These are phyloP conservation scores for Cryptococcus sp. DNA, from an alignment of 1,284 basidiomycete genomes.

Conservation along the genomic window DNA sequence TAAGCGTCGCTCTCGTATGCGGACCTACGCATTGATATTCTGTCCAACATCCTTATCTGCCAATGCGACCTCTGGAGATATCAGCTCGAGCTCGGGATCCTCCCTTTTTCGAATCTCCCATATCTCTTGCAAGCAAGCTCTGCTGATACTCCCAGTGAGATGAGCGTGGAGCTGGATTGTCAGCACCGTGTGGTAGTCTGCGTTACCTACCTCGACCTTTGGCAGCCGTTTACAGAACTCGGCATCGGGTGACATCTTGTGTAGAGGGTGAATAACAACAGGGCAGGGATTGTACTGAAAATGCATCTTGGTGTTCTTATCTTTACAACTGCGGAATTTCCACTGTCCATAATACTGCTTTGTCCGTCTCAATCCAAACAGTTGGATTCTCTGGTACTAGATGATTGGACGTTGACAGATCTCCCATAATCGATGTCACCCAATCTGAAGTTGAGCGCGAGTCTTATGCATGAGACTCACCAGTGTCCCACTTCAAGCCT, in stretches of 20 bases:
- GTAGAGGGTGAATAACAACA: too few relatives aligned
- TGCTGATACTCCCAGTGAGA: constrained; percentile 22
- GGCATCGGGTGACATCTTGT: constrained; percentile 2
- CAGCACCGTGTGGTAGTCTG: neutral
- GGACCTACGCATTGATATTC: constrained; percentile 12
- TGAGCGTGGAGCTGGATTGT: constrained; percentile 26
- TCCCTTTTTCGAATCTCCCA: constrained; percentile 11
- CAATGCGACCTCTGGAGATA: constrained; percentile 14
- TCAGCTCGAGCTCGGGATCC: constrained; percentile 13
- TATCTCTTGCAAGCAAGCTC: constrained; percentile 20
- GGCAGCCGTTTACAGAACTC: constrained; percentile 23
- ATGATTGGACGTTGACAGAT: constrained; percentile 91
- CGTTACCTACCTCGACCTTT: constrained; percentile 22
- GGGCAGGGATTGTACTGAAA: too few relatives aligned
- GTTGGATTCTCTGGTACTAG: constrained; percentile 62
- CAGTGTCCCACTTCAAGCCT: constrained; percentile 87
- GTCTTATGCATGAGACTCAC: constrained; percentile 56
- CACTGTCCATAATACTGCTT: constrained; percentile 85
- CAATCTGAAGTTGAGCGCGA: constrained; percentile 48
- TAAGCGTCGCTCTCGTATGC: neutral
- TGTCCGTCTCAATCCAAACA: constrained; percentile 67
- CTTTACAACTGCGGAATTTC: constrained; percentile 54
- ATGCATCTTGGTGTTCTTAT: too few relatives aligned
- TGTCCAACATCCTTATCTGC: constrained; percentile 17
- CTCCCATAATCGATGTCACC: constrained; percentile 73